Conservation (phyloP, 768 basidiomycete genomes). For the Boletus edulis region DNA sequence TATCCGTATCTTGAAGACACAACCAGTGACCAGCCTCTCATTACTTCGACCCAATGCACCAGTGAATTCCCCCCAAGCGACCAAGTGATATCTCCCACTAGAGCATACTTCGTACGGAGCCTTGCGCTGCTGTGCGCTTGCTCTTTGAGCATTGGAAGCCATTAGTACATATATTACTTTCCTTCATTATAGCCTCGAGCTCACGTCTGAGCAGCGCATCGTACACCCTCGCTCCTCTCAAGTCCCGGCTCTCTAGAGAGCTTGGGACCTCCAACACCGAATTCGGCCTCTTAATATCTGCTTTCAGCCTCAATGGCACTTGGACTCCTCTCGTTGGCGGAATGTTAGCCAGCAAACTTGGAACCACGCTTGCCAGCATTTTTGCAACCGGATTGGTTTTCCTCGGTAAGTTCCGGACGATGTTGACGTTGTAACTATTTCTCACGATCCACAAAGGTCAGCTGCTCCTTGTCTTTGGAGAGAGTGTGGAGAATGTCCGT, state of each 20-base stretch:
- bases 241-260: constrained; percentile 65
- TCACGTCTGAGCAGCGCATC: constrained; percentile 46
- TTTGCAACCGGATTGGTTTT: constrained; percentile 74
- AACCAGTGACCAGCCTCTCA: background rate
- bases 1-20: background rate
- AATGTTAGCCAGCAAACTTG: constrained; percentile 63
- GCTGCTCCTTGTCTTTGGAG: constrained; percentile 62
- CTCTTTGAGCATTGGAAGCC: constrained; percentile 71
- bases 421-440: background rate
- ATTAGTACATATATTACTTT: constrained; percentile 55
- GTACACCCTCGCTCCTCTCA: constrained; percentile 77
- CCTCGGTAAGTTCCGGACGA: constrained; percentile 39
- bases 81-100: constrained; percentile 23
- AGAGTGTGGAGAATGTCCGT: constrained; percentile 56
- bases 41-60: background rate
- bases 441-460: constrained; percentile 46
- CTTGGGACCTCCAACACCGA: constrained; percentile 75
- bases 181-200: background rate
- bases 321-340: constrained; percentile 82
- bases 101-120: constrained; percentile 49
- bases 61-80: background rate
- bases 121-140: constrained; percentile 71
- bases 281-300: constrained; percentile 74
- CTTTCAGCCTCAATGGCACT: constrained; percentile 70
- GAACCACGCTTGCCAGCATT: constrained; percentile 70